These are phyloP conservation scores for Tulasnella sp. DNA, from an alignment of 768 basidiomycete genomes.

Conservation along the genomic window DNA sequence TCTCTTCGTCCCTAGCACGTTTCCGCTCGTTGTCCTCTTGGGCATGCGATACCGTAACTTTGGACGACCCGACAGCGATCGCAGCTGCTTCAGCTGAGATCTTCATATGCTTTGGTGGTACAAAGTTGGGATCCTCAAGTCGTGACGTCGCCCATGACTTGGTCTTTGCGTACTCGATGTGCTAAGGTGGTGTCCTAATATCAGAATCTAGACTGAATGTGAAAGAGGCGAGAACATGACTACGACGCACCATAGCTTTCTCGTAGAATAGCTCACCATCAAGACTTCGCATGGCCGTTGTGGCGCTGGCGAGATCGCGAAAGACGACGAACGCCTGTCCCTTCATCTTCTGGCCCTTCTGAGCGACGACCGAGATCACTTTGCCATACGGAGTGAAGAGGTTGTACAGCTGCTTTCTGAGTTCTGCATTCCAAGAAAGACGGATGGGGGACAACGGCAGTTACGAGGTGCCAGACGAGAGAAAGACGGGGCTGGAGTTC, in stretches of 20 bases:
- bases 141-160: slow-evolving; percentile 85
- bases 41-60: slow-evolving; percentile 47
- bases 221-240: slow-evolving; percentile 35
- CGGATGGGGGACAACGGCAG: neutral
- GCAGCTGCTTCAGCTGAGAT: slow-evolving; percentile 36
- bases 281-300: slow-evolving; percentile 89
- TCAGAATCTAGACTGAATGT: slow-evolving; percentile 32
- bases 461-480: neutral
- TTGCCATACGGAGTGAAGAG: slow-evolving; percentile 94
- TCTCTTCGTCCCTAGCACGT: slow-evolving; percentile 60
- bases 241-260: slow-evolving; percentile 78
- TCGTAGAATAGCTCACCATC: slow-evolving; percentile 94
- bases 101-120: slow-evolving; percentile 56
- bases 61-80: slow-evolving; percentile 47
- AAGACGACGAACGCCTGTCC: slow-evolving; percentile 98
- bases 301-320: slow-evolving; percentile 85
- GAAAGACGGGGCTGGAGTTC: slow-evolving; percentile 13
- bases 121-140: slow-evolving; percentile 78
- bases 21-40: slow-evolving; percentile 61
- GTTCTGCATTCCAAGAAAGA: slow-evolving; percentile 51
- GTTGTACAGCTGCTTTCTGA: slow-evolving; percentile 77
- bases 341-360: slow-evolving; percentile 81
- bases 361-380: slow-evolving; percentile 90
- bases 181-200: slow-evolving; percentile 52
- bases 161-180: slow-evolving; percentile 86